Evolutionary conservation across 495 filamentous ascomycete species (phyloP), one percentile per base, ranked within the genome.

Genomic region (Talaromyces proteolyticus): DNA sequence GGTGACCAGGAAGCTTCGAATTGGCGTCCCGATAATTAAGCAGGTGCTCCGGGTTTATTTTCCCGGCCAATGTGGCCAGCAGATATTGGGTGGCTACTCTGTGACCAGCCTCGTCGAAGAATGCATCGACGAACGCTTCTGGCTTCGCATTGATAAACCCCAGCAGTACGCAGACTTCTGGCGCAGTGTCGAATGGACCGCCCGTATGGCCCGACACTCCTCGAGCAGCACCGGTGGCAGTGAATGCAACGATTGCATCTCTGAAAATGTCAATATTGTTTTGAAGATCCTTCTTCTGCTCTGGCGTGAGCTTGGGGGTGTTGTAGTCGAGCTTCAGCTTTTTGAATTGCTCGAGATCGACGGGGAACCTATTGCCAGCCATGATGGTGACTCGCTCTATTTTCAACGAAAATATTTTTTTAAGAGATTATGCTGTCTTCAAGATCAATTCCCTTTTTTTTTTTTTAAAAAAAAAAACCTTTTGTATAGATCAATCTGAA

Each of bases 131-230:
- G 47, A 56, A 68, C 19, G 42, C 49, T 12, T 53, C 53, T 1
- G 65, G 65, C 47, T 63, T 64, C 22, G 53, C 61, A 17, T 68
- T 67, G 10, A 70, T 68, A 44, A 70, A 57, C 1, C 58, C 67
- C 7, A 70, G 61, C 24, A 70, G 53, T 18, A 70, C 61, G 37
- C 65, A 68, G 22, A 70, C 67, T 59, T 70, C 67, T 7, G 67
- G 67, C 0, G 67, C 65, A 4, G 67, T 70, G 55, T 70, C 67
- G 56, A 67, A 70, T 34, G 67, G 67, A n/a, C 67, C 67, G 26
- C 67, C 67, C 8, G 67, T 70, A 56, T 70, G 67, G 24, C 67
- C 67, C 0, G 67, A 55, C 5, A 68, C 59, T 3, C 67, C 67
- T 16, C 67, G 67, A 26, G 67, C 67, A 3, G 67, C 52, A 25